Evolutionary conservation across 2,329 filamentous ascomycete genomes (phyloP).

Genomic region (Fusarium beomiforme): DNA sequence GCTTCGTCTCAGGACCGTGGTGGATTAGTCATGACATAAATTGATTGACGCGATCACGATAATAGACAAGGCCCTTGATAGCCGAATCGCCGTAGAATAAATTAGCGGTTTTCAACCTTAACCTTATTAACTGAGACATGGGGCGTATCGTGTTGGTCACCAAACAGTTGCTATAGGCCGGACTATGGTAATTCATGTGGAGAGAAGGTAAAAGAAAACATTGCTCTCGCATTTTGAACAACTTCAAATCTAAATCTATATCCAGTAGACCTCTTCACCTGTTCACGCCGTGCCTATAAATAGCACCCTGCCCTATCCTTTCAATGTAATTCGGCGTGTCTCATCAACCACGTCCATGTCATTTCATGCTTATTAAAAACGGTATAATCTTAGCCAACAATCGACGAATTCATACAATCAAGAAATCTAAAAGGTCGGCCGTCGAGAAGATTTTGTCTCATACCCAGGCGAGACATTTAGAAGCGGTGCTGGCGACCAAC

Average conservation of each 20-base stretch:
- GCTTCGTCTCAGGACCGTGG: conserved; percentile 21
- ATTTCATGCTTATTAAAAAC: conserved; percentile 48
- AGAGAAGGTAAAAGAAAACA: conserved; percentile 17
- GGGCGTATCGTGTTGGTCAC: neutral
- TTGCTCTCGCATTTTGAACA: conserved; percentile 37
- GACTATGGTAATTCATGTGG: neutral
- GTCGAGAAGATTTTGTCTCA: conserved; percentile 24
- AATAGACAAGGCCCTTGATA: neutral
- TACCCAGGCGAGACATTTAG: conserved; percentile 35
- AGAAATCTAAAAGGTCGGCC: conserved; percentile 38
- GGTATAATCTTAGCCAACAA: conserved; percentile 42
- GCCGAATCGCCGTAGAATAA: neutral
- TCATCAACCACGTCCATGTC: conserved; percentile 42
- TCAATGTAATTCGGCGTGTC: conserved; percentile 33
- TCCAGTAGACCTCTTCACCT: conserved; percentile 30
- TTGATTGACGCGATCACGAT: neutral
- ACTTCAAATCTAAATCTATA: conserved; percentile 44
- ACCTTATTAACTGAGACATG: neutral
- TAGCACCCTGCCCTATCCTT: conserved; percentile 24
- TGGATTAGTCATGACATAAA: conserved; percentile 4
- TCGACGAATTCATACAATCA: conserved; percentile 42
- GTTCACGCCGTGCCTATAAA: conserved; percentile 34
- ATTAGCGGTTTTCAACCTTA: neutral
- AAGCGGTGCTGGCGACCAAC: conserved; percentile 60
- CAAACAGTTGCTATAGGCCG: neutral